phyloP scores from a whole-genome alignment of 2,329 filamentous ascomycete genomes.

The Monosporascus ibericus region DNA sequence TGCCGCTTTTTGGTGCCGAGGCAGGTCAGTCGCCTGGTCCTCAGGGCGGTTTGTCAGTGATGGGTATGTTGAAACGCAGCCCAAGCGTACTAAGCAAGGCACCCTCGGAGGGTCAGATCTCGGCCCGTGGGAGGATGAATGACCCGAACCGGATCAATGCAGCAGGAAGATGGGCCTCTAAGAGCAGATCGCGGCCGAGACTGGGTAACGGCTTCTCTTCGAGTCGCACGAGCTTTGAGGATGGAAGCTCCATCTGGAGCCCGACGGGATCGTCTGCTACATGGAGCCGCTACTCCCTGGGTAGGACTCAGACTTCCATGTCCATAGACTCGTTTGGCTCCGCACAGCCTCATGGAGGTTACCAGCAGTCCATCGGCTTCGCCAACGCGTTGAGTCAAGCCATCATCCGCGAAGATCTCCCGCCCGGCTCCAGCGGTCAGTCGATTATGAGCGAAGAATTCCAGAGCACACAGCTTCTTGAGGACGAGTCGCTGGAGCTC shows the following conservation, averaged over 20 bases:
- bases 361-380: slow-evolving; percentile 95
- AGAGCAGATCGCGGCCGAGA: slow-evolving; percentile 75
- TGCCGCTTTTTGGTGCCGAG: slow-evolving; percentile 76
- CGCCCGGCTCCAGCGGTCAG: slow-evolving; percentile 41
- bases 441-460: slow-evolving; percentile 56
- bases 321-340: slow-evolving; percentile 88
- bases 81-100: slow-evolving; percentile 91
- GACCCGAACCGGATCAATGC: slow-evolving; percentile 49
- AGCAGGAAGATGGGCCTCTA: slow-evolving; percentile 73
- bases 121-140: slow-evolving; percentile 62
- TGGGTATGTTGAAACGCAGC: slow-evolving; percentile 72
- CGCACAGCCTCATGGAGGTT: slow-evolving; percentile 68
- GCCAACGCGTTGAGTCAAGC: slow-evolving; percentile 94
- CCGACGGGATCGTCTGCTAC: slow-evolving; percentile 80
- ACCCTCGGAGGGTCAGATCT: slow-evolving; percentile 72
- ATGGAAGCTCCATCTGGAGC: slow-evolving; percentile 84
- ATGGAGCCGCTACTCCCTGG: slow-evolving; percentile 90
- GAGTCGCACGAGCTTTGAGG: slow-evolving; percentile 89
- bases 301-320: slow-evolving; percentile 84
- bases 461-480: slow-evolving; percentile 61
- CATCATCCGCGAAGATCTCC: slow-evolving; percentile 83
- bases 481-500: slow-evolving; percentile 88
- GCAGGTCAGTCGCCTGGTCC: slow-evolving; percentile 36
- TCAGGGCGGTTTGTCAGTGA: slow-evolving; percentile 64
- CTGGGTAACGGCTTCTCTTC: slow-evolving; percentile 80